Evolutionary conservation across 495 filamentous ascomycete genomes (phyloP), one percentile per base, ranked within the genome.

Genomic region (Xylaria palmicola): DNA sequence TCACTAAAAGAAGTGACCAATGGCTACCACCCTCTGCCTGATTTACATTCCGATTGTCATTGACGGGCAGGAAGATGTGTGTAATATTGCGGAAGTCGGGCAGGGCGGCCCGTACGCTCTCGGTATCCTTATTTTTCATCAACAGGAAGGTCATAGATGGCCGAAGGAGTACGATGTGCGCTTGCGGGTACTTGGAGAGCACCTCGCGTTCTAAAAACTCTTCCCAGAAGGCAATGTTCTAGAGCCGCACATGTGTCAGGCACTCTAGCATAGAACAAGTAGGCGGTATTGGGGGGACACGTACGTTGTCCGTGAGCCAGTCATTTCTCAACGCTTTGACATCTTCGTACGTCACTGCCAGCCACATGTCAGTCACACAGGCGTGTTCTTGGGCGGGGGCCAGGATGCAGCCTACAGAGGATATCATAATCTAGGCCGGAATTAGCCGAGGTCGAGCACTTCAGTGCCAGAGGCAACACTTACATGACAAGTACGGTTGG

Each of bases 241-340:
- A 65, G 5, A 26, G 37, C 9, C 6, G 26, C 37, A 60, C 44
- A 29, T 50, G n/a, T 47, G 48, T 68, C 45, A 74, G 67, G 34
- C 40, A 37, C 40, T 29, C 29, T 34, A 26, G 8, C n/a, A 39
- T 1, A 6, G n/a, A 12, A 15, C n/a, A 6, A 62, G 67, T 56
- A 26, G 41, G 60, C 29, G 43, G 36, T 57, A 40, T 47, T 22
- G 9, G 6, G 13, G 13, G 27, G 27, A 32, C 59, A 45, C 87
- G 58, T 83, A 96, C 92, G 78, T 96, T 97, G 73, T 98, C 94
- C n/a, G 93, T 98, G 49, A 98, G 79, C 94, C 94, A 98, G 78
- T 97, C 95, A 71, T 90, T 79, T 77, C 90, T 93, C 47, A 98
- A 81, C 29, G 87, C 86, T 72, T 89, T 88, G 62, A 97, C 83